Evolutionary conservation across 225 moss, liverwort and hornwort species (phyloP), one percentile per base, ranked within the genome.

Genomic region (Pseudisothecium myosuroides): DNA sequence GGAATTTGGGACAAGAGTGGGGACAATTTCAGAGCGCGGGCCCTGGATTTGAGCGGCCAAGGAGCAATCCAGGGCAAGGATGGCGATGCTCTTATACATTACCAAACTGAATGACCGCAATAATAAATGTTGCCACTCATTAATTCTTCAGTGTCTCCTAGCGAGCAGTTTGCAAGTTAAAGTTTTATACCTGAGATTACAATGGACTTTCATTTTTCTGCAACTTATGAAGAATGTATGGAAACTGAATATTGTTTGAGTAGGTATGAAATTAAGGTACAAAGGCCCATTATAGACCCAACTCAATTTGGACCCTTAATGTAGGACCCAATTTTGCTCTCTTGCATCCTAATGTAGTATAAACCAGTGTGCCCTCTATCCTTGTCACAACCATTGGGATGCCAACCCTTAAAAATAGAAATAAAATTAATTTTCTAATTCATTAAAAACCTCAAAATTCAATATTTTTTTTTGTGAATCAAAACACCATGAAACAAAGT

Each of bases 231-330:
- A 62, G 31, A 32, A 32, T 62, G 45, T 21, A 62, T 29, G 19
- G 32, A n/a, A n/a, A n/a, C n/a, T n/a, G 6, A 31, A 32, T 62
- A 62, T 81, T 28, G 18, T 41, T 60, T 56, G 80, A 12, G 22
- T 68, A n/a, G n/a, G 22, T 68, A n/a, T 22, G 22, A 67, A n/a
- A 37, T 65, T 34, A 66, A 66, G 34, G 19, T 36, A 36, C 6
- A 0, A 54, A 36, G 37, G 55, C 1, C 22, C 4, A n/a, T 17
- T n/a, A 24, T 24, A 26, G 10, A 6, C 4, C 15, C 4, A 77
- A 1, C 2, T 54, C 3, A 77, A 24, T 54, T 77, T 0, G 0
- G 0, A 16, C 4, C 10, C 0, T 3, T 3, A 23, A 1, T 24
- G 9, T 23, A 23, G 6, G 10, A 16, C 0, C 2, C 7, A 37